Percentiles rank a stretch among this genome's conserved stretches.
phyloP scores from a whole-genome alignment of 108 stramenopile species.

The Pseudonitzschia delicatissima region DNA sequence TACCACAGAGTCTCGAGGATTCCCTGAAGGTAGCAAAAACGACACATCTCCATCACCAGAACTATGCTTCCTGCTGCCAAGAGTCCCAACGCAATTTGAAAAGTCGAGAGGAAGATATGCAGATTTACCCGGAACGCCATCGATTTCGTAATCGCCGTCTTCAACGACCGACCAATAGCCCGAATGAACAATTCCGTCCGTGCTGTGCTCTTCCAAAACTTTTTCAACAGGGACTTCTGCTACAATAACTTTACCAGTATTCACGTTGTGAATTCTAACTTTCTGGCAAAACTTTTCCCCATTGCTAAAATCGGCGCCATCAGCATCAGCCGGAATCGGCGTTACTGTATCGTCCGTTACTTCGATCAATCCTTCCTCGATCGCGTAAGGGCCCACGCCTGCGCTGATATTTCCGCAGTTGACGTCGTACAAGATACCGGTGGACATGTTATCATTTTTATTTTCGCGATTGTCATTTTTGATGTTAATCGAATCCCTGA shows the following conservation, averaged over 20 bases:
- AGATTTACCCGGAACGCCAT: neutral
- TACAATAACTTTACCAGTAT: neutral
- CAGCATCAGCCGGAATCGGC: neutral
- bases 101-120: slow-evolving; percentile 1
- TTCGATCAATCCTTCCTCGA: slow-evolving; percentile 8
- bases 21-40: neutral
- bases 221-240: slow-evolving; percentile 3
- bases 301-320: neutral
- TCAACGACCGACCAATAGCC: neutral
- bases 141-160: neutral
- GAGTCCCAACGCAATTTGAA: slow-evolving; percentile 6
- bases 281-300: neutral
- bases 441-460: neutral
- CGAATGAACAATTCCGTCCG: neutral
- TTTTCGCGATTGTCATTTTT: neutral
- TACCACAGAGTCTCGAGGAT: neutral
- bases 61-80: neutral
- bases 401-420: slow-evolving; percentile 5
- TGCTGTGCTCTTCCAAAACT: neutral
- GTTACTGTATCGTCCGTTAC: neutral
- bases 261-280: neutral
- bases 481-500: neutral
- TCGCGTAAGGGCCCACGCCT: slow-evolving; percentile 1
- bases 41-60: neutral
- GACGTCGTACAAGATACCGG: neutral